Percentiles rank a stretch among this genome's conserved stretches.
Evolutionary conservation across 2,329 filamentous ascomycete genomes (phyloP).

Genomic region (Aspergillus udagawae): DNA sequence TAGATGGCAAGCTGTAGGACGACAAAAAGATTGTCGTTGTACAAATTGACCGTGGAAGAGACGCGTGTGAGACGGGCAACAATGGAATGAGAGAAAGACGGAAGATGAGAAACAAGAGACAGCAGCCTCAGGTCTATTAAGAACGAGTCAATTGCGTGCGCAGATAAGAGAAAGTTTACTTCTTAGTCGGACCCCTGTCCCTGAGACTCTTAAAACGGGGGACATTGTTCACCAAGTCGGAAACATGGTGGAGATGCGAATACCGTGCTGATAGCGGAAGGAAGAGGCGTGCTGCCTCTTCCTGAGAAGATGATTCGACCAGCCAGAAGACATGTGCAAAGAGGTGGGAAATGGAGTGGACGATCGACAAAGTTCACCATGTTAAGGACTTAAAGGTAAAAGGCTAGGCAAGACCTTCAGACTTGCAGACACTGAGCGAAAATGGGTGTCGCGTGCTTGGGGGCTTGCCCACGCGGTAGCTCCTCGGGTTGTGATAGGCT

Average conservation of each 20-base stretch:
- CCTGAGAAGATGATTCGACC: not conserved
- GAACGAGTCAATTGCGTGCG: not conserved
- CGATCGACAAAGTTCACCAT: constrained; percentile 5
- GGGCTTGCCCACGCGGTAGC: constrained; percentile 26
- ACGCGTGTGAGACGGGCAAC: not conserved
- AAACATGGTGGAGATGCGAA: constrained; percentile 11
- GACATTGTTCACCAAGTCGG: constrained; percentile 1
- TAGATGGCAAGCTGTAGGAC: constrained; percentile 1
- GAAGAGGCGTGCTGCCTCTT: constrained; percentile 3
- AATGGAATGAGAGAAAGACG: not conserved
- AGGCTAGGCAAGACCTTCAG: no score
- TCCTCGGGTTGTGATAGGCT: constrained; percentile 23
- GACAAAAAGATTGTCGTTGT: constrained; percentile 6
- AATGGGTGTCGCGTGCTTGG: constrained; percentile 34
- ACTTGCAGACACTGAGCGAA: constrained; percentile 3
- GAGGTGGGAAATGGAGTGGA: constrained; percentile 8
- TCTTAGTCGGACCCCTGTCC: not conserved
- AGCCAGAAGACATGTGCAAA: not conserved
- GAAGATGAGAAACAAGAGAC: not conserved
- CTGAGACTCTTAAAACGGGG: not conserved
- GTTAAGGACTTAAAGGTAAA: constrained; percentile 4
- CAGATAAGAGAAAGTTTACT: constrained; percentile 1
- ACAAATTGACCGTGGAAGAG: constrained; percentile 1
- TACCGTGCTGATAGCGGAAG: constrained; percentile 4
- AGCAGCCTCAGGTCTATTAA: not conserved